phyloP scores from a whole-genome alignment of 1,139 yeast genomes.

The Debaryomyces psychrophilus region DNA sequence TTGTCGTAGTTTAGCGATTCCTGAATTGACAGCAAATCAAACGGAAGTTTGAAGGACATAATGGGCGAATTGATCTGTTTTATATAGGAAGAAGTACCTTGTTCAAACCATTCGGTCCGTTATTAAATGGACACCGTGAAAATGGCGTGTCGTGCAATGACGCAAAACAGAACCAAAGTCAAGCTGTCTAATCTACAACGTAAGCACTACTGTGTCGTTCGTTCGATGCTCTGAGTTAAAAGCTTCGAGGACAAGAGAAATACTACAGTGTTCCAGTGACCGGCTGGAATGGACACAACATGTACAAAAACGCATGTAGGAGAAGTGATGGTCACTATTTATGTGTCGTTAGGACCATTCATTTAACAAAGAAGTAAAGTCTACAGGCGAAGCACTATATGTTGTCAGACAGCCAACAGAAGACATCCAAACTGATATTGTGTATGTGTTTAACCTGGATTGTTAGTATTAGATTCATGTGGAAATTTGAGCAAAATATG shows the following conservation, averaged over 20 bases:
- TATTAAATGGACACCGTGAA: background rate
- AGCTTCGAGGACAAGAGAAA: background rate
- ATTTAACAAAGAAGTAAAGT: no score
- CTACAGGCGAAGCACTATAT: no score
- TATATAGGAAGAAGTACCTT: background rate
- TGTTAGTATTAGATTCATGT: background rate
- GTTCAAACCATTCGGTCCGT: background rate
- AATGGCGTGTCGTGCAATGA: background rate
- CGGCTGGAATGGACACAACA: no score
- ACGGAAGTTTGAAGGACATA: slow-evolving; percentile 59
- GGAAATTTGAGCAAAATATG: background rate
- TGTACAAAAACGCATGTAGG: no score
- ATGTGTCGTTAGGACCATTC: no score
- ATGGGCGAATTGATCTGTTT: background rate
- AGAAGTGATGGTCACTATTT: no score
- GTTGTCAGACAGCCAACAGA: no score
- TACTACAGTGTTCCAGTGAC: background rate
- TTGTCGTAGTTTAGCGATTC: slow-evolving; percentile 48
- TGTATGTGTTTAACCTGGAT: background rate
- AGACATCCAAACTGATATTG: background rate
- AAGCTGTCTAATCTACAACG: background rate
- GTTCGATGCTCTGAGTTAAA: no score
- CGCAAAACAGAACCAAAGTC: background rate
- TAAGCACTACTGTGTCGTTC: background rate
- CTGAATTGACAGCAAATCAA: slow-evolving; percentile 50